phyloP scores from a whole-genome alignment of 202 grass and related monocot genomes.

The Elaeis oleifera region DNA sequence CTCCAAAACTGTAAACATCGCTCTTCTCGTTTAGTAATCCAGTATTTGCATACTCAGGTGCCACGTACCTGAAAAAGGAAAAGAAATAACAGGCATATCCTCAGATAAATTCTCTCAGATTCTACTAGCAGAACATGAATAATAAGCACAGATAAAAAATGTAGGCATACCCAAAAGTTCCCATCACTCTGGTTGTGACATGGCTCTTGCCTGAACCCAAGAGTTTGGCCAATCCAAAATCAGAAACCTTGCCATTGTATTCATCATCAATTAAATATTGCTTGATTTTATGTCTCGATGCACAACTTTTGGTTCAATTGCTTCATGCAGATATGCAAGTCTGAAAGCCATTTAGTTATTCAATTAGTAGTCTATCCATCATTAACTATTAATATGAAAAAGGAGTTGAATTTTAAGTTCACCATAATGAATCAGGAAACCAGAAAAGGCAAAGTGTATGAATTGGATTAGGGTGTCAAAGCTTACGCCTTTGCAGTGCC shows the following conservation, averaged over 20 bases:
- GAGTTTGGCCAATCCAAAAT: conserved; percentile 67
- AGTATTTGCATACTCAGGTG: conserved; percentile 92
- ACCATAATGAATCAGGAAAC: no score
- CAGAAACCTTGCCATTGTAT: conserved; percentile 65
- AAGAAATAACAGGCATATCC: not conserved
- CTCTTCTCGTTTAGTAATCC: conserved; percentile 97
- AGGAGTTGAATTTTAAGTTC: no score
- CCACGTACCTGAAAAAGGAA: conserved; percentile 62
- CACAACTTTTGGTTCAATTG: conserved; percentile 76
- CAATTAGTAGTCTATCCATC: not conserved
- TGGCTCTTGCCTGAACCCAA: conserved; percentile 71
- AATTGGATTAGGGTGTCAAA: not conserved
- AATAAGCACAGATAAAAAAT: no score
- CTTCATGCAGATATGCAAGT: conserved; percentile 81
- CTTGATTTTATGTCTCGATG: conserved; percentile 78
- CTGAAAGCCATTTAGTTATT: conserved; percentile 27
- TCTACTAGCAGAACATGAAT: no score
- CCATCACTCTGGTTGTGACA: conserved; percentile 74
- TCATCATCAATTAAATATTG: conserved; percentile 78
- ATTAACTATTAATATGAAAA: no score
- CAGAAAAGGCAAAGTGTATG: no score
- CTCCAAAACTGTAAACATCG: conserved; percentile 89
- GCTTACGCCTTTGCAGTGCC: conserved; percentile 97
- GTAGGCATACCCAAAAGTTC: conserved; percentile 57
- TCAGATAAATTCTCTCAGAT: no score